Conservation (phyloP, 1,284 basidiomycete genomes). For the Fomitiporia mediterranea region DNA sequence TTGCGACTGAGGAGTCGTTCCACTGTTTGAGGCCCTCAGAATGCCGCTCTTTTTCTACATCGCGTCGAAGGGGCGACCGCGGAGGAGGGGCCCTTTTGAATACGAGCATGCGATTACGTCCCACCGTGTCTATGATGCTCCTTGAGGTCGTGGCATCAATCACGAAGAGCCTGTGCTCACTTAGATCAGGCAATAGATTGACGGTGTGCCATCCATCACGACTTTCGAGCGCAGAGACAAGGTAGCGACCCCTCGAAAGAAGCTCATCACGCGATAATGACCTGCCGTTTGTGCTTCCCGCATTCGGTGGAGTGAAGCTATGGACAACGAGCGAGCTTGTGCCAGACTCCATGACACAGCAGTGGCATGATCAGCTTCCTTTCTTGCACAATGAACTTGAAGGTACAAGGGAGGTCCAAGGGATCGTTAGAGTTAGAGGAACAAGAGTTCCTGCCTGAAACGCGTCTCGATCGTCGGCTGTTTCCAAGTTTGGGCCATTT, state of each 20-base stretch:
- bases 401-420: not conserved
- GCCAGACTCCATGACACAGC: slow-evolving; percentile 1
- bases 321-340: slow-evolving; percentile 9
- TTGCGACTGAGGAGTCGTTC: slow-evolving; percentile 29
- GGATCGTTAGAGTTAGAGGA: not conserved
- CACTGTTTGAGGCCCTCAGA: slow-evolving; percentile 31
- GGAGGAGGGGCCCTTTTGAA: not conserved
- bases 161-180: not conserved
- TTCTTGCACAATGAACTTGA: not conserved
- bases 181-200: not conserved
- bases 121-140: not conserved
- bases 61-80: not conserved
- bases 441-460: not conserved
- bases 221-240: not conserved
- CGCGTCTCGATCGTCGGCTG: not conserved
- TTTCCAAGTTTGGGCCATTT: not conserved
- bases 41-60: not conserved
- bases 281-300: not conserved
- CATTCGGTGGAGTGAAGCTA: not conserved
- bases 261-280: slow-evolving; percentile 10
- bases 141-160: not conserved
- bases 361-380: slow-evolving; percentile 9
- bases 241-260: slow-evolving; percentile 2
- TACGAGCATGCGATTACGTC: no score
- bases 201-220: slow-evolving; percentile 7